A percentile compares a stretch with the other conserved stretches of the same genome.
Evolutionary conservation across 2,329 filamentous ascomycete species (phyloP).

Genomic region (Pyrenochaeta sp.): DNA sequence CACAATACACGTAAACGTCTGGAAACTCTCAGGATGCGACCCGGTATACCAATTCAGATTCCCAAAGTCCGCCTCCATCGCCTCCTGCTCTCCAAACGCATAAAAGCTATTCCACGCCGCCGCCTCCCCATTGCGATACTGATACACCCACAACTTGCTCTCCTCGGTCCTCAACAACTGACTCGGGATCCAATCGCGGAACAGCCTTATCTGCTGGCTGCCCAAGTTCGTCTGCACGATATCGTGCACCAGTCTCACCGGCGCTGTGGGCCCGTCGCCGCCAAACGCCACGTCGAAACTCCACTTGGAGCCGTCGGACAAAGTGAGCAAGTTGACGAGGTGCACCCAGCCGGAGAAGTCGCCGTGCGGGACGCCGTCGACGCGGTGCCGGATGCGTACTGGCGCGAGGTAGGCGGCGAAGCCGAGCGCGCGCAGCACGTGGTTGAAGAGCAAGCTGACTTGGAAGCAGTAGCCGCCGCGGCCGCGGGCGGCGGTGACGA

Average conservation of each 20-base stretch:
- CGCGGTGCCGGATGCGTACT: slow-evolving; percentile 51
- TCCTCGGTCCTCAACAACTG: slow-evolving; percentile 45
- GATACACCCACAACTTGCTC: slow-evolving; percentile 68
- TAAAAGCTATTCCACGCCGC: slow-evolving; percentile 54
- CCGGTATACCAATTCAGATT: slow-evolving; percentile 50
- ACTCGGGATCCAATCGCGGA: slow-evolving; percentile 58
- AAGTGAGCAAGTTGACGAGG: slow-evolving; percentile 67
- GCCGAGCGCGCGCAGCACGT: slow-evolving; percentile 60
- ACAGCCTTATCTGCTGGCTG: slow-evolving; percentile 63
- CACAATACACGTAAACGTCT: slow-evolving; percentile 42
- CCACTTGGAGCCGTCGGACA: slow-evolving; percentile 59
- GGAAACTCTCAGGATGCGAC: slow-evolving; percentile 39
- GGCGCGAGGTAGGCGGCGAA: slow-evolving; percentile 64
- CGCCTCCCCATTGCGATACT: slow-evolving; percentile 55
- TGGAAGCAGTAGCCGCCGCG: slow-evolving; percentile 70
- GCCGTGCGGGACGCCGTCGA: slow-evolving; percentile 42
- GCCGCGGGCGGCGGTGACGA: slow-evolving; percentile 52
- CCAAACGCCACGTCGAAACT: slow-evolving; percentile 71
- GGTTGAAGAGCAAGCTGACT: slow-evolving; percentile 62
- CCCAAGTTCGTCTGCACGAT: slow-evolving; percentile 59
- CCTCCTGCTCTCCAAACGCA: slow-evolving; percentile 51
- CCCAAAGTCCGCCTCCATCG: slow-evolving; percentile 49
- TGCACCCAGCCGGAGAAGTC: slow-evolving; percentile 64
- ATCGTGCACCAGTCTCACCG: slow-evolving; percentile 59
- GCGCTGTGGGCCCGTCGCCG: slow-evolving; percentile 65